These are phyloP conservation scores for Pseudozyma flocculosa DNA, from an alignment of 1,284 basidiomycete genomes.

Conservation along the genomic window DNA sequence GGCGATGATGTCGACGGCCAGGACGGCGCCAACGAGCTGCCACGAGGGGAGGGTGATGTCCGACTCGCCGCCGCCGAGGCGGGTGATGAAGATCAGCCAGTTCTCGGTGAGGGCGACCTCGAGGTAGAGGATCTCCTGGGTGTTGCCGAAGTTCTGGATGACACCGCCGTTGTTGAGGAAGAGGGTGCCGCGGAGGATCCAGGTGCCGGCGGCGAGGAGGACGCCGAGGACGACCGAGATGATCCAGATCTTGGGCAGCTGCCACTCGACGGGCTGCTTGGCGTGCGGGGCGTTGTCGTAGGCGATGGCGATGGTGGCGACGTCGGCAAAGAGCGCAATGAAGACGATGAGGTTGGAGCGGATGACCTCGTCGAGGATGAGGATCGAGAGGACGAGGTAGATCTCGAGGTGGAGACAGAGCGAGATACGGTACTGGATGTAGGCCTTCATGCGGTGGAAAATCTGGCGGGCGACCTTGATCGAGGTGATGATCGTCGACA, in stretches of 20 bases:
- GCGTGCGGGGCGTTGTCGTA: constrained; percentile 64
- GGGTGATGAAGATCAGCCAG: constrained; percentile 64
- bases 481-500: constrained; percentile 63
- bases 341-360: constrained; percentile 66
- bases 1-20: constrained; percentile 64
- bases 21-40: constrained; percentile 63
- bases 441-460: constrained; percentile 66
- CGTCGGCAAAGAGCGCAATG: constrained; percentile 65
- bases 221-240: constrained; percentile 62
- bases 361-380: constrained; percentile 65
- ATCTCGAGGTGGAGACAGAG: constrained; percentile 66
- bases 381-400: constrained; percentile 63
- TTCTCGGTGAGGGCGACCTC: constrained; percentile 66
- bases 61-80: constrained; percentile 57
- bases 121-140: constrained; percentile 64
- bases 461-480: constrained; percentile 66
- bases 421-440: constrained; percentile 60
- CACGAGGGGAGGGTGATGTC: constrained; percentile 61
- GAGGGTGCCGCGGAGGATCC: constrained; percentile 64
- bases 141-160: constrained; percentile 64
- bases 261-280: constrained; percentile 64
- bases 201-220: constrained; percentile 63
- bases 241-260: constrained; percentile 66
- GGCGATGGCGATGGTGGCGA: constrained; percentile 63
- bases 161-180: constrained; percentile 63